Base-by-base conservation (phyloP, 73 alveolate species). In the Blepharisma stoltei region DNA sequence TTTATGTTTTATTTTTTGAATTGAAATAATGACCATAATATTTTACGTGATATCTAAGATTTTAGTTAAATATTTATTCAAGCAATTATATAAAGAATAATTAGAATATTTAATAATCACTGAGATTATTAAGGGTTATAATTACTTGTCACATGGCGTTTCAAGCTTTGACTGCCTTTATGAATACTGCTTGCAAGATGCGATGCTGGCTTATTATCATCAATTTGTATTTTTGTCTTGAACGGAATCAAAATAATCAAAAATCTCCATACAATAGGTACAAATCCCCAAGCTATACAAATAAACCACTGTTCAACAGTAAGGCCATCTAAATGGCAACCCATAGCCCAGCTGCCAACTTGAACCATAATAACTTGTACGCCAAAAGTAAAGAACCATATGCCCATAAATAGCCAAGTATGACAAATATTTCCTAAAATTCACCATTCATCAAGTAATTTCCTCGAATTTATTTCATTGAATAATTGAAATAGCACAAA, bases 401-500 rank as follows among this genome's bases (percentile, higher is more conserved):
- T 90, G 20, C 78, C 76, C 65, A 84, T 55, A 83, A 93, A 93
- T 75, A 89, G 76, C 45, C 46, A n/a, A 45, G 88, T 88, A 27
- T 81, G 83, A 49, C 66, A 68, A 6, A 95, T 86, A 27, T 95
- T 88, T 73, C 82, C 85, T 54, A 92, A 95, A 18, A 90, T 79
- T 55, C 91, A 90, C 48, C 86, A 54, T 71, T 94, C 97, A 79
- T 95, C 99, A 71, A 85, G 82, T 50, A 93, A 90, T 37, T 86
- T 83, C 78, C 98, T 84, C 18, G 98, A 83, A 76, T 93, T 93
- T 43, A 95, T 25, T 79, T 90, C 85, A 77, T 93, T 93, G 71
- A 93, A 93, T 44, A 95, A 67, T 69, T 93, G 93, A 83, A 93
- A 66, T 81, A 79, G 32, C 8, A 93, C 98, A 76, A 93, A 93